Base-by-base conservation (phyloP, 177 flowering plant species). In the Vitis hybrid region DNA sequence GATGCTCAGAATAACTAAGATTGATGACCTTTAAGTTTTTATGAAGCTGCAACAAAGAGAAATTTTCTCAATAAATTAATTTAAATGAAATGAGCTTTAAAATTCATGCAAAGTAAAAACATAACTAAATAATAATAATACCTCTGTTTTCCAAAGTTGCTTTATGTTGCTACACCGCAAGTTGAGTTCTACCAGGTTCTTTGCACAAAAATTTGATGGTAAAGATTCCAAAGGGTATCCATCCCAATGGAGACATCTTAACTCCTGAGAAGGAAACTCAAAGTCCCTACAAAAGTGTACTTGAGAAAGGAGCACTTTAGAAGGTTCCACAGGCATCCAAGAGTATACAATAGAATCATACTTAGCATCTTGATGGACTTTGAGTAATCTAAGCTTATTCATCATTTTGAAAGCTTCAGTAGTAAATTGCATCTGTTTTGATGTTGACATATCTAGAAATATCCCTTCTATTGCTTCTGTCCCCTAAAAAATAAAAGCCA, bases 381-480 rank as follows among this genome's bases (percentile, higher is more conserved):
- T 62, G 19, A 74, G 72, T 14, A 74, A 33, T 33, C 53, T 64
- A 10, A 74, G 65, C 2, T 60, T 63, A 1, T 11, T 19, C 72
- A 74, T 74, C 51, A 8, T 31, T 2, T 33, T 29, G 65, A 74
- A 74, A 3, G 49, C 60, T 5, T 52, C 3, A 7, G 70, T 2
- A 57, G 2, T 29, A n/a, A 66, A 60, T 1, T 18, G 5, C 5
- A 66, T 7, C 16, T 60, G 62, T 51, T 29, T 2, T 26, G 11
- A 9, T 7, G 9, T 15, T 5, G 53, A 14, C 39, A 56, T 10
- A 64, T 72, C 64, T 7, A 72, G 53, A 1, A 39, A 1, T 15
- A 72, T 72, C 19, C 70, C 65, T 66, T 59, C 21, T 19, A 72
- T 51, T 66, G 45, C 60, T 49, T 52, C 55, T 1, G 70, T 50